A percentile compares a stretch with the other conserved stretches of the same genome.
Conservation (phyloP, 768 basidiomycete species). For the Mycena amicta region DNA sequence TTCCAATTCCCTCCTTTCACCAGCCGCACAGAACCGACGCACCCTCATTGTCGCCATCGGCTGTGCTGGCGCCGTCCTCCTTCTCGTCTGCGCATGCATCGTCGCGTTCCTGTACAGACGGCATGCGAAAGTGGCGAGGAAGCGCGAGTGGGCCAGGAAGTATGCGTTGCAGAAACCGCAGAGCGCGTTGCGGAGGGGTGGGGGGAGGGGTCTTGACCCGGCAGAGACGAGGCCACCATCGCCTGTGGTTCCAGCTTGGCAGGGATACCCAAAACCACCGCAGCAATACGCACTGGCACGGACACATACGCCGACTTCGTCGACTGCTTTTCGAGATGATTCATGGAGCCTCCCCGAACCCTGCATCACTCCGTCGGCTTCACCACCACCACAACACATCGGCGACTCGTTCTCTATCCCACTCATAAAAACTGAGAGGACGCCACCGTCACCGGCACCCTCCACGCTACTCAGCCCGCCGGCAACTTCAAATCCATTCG, state of each 20-base stretch:
- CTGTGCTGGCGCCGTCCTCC: neutral
- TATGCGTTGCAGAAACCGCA: neutral
- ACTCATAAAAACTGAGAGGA: neutral
- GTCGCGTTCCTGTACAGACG: neutral
- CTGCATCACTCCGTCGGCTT: too few species aligned
- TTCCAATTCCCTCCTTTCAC: too few species aligned
- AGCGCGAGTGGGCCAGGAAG: neutral
- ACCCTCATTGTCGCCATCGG: neutral
- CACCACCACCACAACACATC: too few species aligned
- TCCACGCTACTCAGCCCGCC: neutral
- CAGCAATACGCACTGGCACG: neutral
- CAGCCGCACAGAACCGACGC: neutral
- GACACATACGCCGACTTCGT: neutral
- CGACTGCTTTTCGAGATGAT: neutral
- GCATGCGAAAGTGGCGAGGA: neutral
- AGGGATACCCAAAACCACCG: neutral
- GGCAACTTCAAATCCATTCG: too few species aligned
- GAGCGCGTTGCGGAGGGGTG: neutral
- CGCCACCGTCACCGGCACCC: neutral
- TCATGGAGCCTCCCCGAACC: too few species aligned
- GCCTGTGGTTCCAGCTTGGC: neutral
- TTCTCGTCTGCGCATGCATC: neutral
- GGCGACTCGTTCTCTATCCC: too few species aligned
- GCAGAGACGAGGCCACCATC: neutral
- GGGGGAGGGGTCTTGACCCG: too few species aligned